A percentile compares a stretch with the other conserved stretches of the same genome.
These are phyloP conservation scores for Vanrija sp. DNA, from an alignment of 1,284 basidiomycete genomes.

Conservation along the genomic window DNA sequence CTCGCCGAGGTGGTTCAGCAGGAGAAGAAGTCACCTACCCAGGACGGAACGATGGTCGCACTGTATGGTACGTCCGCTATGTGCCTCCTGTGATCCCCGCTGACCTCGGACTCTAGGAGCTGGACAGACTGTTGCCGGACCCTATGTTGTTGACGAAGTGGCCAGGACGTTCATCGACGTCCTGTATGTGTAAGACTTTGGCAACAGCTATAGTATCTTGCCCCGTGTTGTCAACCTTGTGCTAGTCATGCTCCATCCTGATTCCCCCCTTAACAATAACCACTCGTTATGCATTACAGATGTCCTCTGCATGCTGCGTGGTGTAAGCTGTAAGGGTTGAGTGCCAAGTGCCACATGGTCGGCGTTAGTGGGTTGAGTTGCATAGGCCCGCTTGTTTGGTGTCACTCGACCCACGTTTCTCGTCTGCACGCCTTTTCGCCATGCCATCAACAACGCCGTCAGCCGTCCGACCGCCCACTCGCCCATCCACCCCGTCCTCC, in stretches of 20 bases:
- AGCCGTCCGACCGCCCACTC: too few relatives aligned
- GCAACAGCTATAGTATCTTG: not conserved
- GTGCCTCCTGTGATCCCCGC: not conserved
- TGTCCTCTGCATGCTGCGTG: too few relatives aligned
- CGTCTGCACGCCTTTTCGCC: slow-evolving; percentile 12
- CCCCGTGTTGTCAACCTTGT: too few relatives aligned
- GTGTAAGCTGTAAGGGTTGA: too few relatives aligned
- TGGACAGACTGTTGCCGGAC: slow-evolving; percentile 80
- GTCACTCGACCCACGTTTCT: not conserved
- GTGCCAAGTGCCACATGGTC: too few relatives aligned
- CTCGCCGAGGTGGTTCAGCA: slow-evolving; percentile 67
- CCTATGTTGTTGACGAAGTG: slow-evolving; percentile 79
- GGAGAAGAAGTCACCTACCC: slow-evolving; percentile 60
- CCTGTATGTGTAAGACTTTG: slow-evolving; percentile 60
- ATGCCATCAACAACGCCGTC: not conserved
- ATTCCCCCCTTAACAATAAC: too few relatives aligned
- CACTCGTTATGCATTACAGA: too few relatives aligned
- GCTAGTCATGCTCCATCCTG: too few relatives aligned
- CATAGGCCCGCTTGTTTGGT: not conserved
- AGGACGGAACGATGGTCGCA: slow-evolving; percentile 73
- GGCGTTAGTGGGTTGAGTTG: too few relatives aligned
- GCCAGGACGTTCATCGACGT: slow-evolving; percentile 77
- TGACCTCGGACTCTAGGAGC: slow-evolving; percentile 57
- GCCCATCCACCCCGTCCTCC: slow-evolving; percentile 1
- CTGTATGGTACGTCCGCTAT: slow-evolving; percentile 65